Evolutionary conservation across 805 yeast genomes (phyloP), one percentile per base, ranked within the genome.

Genomic region (Monosporozyma solicola): DNA sequence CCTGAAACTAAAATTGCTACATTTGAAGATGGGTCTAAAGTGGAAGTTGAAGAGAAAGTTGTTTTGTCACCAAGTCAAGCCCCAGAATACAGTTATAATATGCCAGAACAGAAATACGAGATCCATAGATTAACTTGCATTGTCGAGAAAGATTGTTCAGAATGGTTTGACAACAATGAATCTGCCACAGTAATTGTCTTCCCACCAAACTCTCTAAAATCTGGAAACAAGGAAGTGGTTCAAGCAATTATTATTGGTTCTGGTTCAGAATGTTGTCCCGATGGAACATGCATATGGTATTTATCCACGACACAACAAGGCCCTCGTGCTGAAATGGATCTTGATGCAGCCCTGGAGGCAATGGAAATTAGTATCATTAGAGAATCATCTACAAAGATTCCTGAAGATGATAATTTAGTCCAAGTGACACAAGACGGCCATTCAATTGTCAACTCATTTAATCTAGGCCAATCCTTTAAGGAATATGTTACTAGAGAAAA

Each of bases 251-350:
- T 94, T 35, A 82, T 88, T 75, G 95, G 95, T 50, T 82, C 90
- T 7, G 94, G 89, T 10, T 75, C 92, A 0, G 97, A 95, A 16
- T 84, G 86, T 59, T 89, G 95, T 59, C 95, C 97, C 2, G 66
- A 67, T n/a, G 94, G 87, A 46, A 91, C 90, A 61, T 80, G 92
- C 52, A 80, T 91, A 52, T 92, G 98, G 98, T 91, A 87, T 71
- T 74, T 89, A 57, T 83, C 91, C 41, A 84, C 96, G 2, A 79
- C 80, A 54, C 95, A 87, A 67, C 80, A 78, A 53, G 81, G 84
- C 46, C 76, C 74, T 47, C 78, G 80, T 56, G 96, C 91, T 3
- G 81, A 85, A 59, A 73, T 73, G 59, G 96, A 90, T 68, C 75
- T 92, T 59, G 92, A 85, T 65, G 76, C 83, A 51, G 97, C 97